Percentiles rank a stretch among this genome's conserved stretches.
Conservation (phyloP, 805 yeast genomes). For the Kodamaea hsintzibuensis region DNA sequence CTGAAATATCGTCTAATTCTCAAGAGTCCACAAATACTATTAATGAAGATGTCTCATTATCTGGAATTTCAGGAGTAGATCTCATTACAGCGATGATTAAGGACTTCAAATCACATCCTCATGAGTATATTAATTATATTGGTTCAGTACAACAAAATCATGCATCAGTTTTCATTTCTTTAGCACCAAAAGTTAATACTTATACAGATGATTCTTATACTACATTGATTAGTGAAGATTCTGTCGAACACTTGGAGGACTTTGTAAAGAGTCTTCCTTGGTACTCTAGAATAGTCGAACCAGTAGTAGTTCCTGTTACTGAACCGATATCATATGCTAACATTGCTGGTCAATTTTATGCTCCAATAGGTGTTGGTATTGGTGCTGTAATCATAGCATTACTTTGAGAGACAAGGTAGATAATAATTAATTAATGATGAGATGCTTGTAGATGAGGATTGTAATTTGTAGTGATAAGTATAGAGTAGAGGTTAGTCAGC, state of each 20-base stretch:
- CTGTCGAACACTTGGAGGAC: not conserved
- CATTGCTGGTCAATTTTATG: not conserved
- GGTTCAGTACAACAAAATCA: not conserved
- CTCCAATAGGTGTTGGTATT: not conserved
- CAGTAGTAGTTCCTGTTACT: not conserved
- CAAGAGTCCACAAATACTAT: not conserved
- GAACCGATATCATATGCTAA: not conserved
- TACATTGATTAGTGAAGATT: not conserved
- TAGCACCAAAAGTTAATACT: not conserved
- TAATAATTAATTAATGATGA: too few species aligned
- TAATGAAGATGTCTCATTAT: not conserved
- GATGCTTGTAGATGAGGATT: too few species aligned
- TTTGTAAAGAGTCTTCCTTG: not conserved
- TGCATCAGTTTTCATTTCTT: not conserved
- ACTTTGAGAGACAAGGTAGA: not conserved
- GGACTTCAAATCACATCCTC: not conserved
- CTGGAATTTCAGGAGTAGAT: not conserved
- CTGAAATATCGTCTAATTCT: too few species aligned
- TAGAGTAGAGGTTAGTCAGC: too few species aligned
- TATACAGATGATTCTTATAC: not conserved
- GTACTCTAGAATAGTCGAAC: not conserved
- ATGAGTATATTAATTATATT: too few species aligned
- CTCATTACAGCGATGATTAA: not conserved
- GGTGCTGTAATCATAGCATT: not conserved
- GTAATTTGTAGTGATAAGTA: too few species aligned